Evolutionary conservation across 2,329 filamentous ascomycete genomes (phyloP).

Genomic region (Ophiostoma triangulosporum): DNA sequence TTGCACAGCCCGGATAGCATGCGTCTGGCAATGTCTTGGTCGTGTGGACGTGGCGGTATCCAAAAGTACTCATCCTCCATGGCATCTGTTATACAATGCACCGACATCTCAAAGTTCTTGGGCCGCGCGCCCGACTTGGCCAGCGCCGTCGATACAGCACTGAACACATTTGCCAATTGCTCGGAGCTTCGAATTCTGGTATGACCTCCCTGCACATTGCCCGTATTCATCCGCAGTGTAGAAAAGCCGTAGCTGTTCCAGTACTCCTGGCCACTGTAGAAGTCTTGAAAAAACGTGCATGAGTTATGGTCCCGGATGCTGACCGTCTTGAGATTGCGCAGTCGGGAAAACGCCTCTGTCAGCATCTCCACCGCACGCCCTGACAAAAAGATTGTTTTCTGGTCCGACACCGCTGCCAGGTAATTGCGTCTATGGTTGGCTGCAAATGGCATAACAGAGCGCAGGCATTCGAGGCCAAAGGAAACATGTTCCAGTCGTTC

Average conservation of each 20-base stretch:
- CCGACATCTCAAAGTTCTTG: not conserved
- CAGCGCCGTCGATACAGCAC: not conserved
- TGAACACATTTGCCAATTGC: not conserved
- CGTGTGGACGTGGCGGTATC: not conserved
- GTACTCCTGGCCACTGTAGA: conserved; percentile 9
- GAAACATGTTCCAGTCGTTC: conserved; percentile 31
- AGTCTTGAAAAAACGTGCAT: conserved; percentile 34
- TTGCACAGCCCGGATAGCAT: conserved; percentile 17
- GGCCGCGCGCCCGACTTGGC: not conserved
- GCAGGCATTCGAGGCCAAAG: conserved; percentile 30
- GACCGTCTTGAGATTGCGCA: conserved; percentile 40
- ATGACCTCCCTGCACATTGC: no score
- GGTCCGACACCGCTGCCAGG: conserved; percentile 10
- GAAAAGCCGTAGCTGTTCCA: conserved; percentile 42
- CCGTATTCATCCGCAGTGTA: not conserved
- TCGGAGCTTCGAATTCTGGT: conserved; percentile 20
- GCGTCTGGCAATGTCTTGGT: not conserved
- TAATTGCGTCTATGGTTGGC: not conserved
- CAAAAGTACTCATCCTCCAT: not conserved
- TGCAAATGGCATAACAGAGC: no score
- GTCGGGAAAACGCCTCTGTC: conserved; percentile 38
- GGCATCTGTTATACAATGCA: not conserved
- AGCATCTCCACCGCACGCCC: conserved; percentile 41
- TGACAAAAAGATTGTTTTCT: conserved; percentile 23
- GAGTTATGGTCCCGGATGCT: conserved; percentile 47